Conservation (phyloP, 305 asterid genomes). For the Fraxinus nigra region DNA sequence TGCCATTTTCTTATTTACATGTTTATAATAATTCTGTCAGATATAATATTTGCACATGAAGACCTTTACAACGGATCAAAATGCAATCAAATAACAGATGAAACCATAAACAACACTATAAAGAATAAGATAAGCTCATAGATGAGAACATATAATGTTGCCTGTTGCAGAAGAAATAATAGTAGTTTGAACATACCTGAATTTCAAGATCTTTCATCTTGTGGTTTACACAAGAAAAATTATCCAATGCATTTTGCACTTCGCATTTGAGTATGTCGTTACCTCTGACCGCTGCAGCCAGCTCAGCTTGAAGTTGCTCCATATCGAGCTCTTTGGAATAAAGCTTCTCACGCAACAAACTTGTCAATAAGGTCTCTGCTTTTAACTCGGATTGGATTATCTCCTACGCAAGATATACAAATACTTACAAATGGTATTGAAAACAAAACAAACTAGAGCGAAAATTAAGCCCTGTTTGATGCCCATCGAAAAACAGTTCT, state of each 20-base stretch:
- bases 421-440: conserved; percentile 15
- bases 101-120: neutral
- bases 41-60: neutral
- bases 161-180: neutral
- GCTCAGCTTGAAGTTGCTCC: conserved; percentile 90
- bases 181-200: conserved; percentile 49
- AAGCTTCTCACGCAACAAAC: conserved; percentile 78
- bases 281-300: conserved; percentile 83
- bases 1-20: neutral
- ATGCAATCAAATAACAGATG: neutral
- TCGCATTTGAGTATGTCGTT: conserved; percentile 78
- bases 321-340: conserved; percentile 69
- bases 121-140: neutral
- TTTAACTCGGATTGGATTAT: conserved; percentile 58
- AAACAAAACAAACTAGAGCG: neutral
- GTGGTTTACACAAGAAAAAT: conserved; percentile 70
- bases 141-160: neutral
- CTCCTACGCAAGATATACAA: conserved; percentile 46
- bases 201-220: conserved; percentile 81
- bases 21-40: neutral
- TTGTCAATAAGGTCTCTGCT: conserved; percentile 80
- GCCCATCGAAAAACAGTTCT: neutral
- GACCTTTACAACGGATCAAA: neutral
- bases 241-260: conserved; percentile 74
- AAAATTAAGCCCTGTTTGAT: neutral